These are phyloP conservation scores for Citeromyces matritensis DNA, from an alignment of 805 yeast genomes.

Conservation along the genomic window DNA sequence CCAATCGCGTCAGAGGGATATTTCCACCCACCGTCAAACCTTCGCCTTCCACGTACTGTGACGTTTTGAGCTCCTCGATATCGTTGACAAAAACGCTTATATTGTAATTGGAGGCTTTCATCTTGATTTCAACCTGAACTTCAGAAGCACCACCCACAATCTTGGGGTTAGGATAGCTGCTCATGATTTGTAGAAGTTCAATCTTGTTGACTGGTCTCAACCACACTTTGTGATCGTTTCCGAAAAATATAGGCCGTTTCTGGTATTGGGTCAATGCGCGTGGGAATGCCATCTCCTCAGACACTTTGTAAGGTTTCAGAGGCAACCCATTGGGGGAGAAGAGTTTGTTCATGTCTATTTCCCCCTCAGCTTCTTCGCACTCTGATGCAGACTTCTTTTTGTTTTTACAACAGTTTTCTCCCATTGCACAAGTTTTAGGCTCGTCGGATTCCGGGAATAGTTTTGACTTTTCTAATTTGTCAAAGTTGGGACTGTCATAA, in stretches of 20 bases:
- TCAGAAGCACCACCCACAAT: constrained; percentile 32
- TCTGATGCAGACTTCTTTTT: constrained; percentile 1
- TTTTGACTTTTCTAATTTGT: constrained; percentile 8
- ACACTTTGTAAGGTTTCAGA: constrained; percentile 20
- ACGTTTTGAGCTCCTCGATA: constrained; percentile 20
- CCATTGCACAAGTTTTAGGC: constrained; percentile 5
- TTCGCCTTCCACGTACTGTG: constrained; percentile 19
- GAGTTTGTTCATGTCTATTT: constrained; percentile 16
- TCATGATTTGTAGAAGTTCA: constrained; percentile 18
- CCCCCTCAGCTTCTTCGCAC: constrained; percentile 12
- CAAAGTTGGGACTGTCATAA: constrained; percentile 15
- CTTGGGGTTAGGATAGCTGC: constrained; percentile 19
- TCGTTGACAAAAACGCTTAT: constrained; percentile 25
- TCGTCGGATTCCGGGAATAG: constrained; percentile 1
- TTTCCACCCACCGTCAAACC: constrained; percentile 29
- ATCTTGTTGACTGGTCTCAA: constrained; percentile 23
- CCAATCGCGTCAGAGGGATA: constrained; percentile 21
- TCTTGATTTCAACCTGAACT: constrained; percentile 28
- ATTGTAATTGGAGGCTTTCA: constrained; percentile 22
- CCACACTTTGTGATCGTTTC: constrained; percentile 24
- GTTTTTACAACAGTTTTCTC: constrained; percentile 9
- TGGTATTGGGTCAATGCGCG: constrained; percentile 13
- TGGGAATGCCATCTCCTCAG: constrained; percentile 25
- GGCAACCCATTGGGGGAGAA: constrained; percentile 24
- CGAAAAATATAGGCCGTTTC: constrained; percentile 16